Conservation (phyloP, 345 rosid species). For the Melaleuca quinquenervia region DNA sequence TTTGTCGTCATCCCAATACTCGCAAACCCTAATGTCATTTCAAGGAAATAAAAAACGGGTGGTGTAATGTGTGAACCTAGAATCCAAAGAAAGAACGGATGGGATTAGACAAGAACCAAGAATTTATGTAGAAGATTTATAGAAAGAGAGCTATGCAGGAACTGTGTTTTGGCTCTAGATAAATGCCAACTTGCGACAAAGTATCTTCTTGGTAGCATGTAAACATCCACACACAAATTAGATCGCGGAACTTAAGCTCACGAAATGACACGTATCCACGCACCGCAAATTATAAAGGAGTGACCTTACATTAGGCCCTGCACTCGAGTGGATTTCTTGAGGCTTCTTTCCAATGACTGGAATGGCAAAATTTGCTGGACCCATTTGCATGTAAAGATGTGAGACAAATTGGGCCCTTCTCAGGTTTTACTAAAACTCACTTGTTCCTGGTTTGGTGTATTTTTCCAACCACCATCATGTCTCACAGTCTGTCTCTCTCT, state of each 20-base stretch:
- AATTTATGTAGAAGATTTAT: background rate
- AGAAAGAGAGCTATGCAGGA: background rate
- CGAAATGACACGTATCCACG: constrained; percentile 1
- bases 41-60: background rate
- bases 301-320: background rate
- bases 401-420: constrained; percentile 10
- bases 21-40: background rate
- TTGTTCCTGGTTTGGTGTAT: background rate
- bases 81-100: background rate
- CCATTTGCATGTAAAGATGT: background rate
- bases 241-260: background rate
- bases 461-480: background rate
- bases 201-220: constrained; percentile 12
- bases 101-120: background rate
- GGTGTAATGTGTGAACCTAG: background rate
- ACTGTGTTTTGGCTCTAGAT: background rate
- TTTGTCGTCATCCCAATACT: background rate
- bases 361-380: background rate
- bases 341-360: background rate
- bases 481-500: background rate
- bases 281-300: background rate
- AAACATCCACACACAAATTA: constrained; percentile 1
- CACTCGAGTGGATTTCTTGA: background rate
- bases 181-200: background rate
- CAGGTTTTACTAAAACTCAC: background rate